These are phyloP conservation scores for Hypoxylon cercidicola DNA, from an alignment of 495 filamentous ascomycete genomes.

Conservation along the genomic window DNA sequence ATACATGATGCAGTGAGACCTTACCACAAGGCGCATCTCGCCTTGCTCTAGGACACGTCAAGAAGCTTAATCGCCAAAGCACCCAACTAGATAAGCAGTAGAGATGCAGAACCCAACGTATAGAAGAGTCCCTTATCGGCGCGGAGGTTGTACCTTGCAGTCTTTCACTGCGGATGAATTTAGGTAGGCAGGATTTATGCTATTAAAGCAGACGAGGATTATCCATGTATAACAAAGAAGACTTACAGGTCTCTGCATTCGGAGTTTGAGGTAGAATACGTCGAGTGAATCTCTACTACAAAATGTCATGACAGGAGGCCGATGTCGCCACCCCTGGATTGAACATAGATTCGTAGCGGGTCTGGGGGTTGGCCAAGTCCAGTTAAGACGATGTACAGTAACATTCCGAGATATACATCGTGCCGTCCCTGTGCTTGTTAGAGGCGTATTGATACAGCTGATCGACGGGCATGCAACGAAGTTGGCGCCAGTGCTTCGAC, in stretches of 20 bases:
- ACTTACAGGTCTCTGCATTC: conserved; percentile 6
- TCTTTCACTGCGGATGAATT: conserved; percentile 11
- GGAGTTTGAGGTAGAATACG: conserved; percentile 8
- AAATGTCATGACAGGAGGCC: conserved; percentile 24
- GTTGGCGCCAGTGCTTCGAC: conserved; percentile 26
- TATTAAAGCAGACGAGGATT: conserved; percentile 1
- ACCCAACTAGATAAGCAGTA: conserved; percentile 15
- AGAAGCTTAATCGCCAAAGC: conserved; percentile 38
- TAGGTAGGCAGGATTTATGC: conserved; percentile 16
- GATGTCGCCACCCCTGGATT: conserved; percentile 41
- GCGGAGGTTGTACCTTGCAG: conserved; percentile 22
- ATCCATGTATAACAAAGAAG: neutral
- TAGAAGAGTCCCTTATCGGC: conserved; percentile 11
- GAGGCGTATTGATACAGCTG: conserved; percentile 32
- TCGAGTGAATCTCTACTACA: conserved; percentile 14
- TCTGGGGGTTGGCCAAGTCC: conserved; percentile 31
- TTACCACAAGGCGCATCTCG: conserved; percentile 38
- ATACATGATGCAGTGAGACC: conserved; percentile 45
- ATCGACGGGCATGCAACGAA: conserved; percentile 33
- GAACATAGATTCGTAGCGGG: conserved; percentile 21
- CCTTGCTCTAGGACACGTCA: conserved; percentile 40
- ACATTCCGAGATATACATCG: conserved; percentile 42
- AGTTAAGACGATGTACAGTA: conserved; percentile 39
- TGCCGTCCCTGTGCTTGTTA: conserved; percentile 26
- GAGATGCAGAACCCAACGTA: conserved; percentile 12